Evolutionary conservation across 768 basidiomycete species (phyloP), one percentile per base, ranked within the genome.

Genomic region (Tricholoma saponaceum): DNA sequence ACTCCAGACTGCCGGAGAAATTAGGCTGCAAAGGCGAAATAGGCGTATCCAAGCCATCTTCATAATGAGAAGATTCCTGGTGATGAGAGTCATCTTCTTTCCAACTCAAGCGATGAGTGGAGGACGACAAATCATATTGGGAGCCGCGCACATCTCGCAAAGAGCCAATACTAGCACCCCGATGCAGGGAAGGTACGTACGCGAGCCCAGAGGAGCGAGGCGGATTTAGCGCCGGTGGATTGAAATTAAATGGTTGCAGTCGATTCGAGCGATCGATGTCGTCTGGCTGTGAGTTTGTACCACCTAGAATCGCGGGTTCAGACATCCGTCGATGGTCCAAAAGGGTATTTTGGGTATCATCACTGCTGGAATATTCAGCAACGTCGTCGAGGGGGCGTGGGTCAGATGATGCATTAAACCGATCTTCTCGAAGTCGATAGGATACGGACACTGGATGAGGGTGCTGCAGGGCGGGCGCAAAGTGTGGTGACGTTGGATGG

Each of bases 301-400:
- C 64, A 52, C 68, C 65, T 59, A 79, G 75, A 60, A 81, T 73
- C 55, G 82, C 72, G 49, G 86, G 84, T 67, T 87, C 85, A 65
- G 86, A 87, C 83, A 86, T 84, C 69, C 86, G 83, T 66, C 85
- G 77, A 54, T 83, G 83, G 73, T 85, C 84, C 57, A 80, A 70
- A 60, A 76, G 67, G 57, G 73, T 62, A 65, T 64, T 66, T 64
- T 70, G 69, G 64, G 70, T 64, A 69, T 70, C 70, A 59, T 55
- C 69, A 58, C 64, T 65, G 60, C 71, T 66, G 66, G 69, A 74
- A 64, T 75, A 73, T 61, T 73, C 70, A 30, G 67, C 51, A 47
- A 64, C 54, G 57, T 56, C 60, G 50, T 63, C 60, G 67, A 75
- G 78, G 69, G 76, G 68, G 70, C 73, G 71, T 68, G 69, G 69